These are phyloP conservation scores for Aureobasidium sp. DNA, from an alignment of 2,329 filamentous ascomycete species.

Conservation along the genomic window DNA sequence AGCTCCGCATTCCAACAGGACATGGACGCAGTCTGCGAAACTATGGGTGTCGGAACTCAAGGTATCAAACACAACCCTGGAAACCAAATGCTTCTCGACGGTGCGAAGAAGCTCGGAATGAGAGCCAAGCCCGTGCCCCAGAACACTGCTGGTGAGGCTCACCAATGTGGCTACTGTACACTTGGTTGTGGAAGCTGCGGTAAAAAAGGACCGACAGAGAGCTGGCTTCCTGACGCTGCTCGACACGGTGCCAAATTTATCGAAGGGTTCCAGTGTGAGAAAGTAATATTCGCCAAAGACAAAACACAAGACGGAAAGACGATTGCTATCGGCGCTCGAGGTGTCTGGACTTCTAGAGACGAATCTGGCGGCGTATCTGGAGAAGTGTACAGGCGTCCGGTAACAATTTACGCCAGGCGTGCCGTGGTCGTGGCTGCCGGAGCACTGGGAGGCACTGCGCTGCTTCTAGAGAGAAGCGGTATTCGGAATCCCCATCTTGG, in stretches of 20 bases:
- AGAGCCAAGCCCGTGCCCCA: slow-evolving; percentile 61
- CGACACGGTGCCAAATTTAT: slow-evolving; percentile 70
- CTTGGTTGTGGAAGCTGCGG: slow-evolving; percentile 53
- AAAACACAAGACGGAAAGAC: slow-evolving; percentile 34
- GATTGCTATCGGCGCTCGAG: slow-evolving; percentile 61
- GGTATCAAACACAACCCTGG: slow-evolving; percentile 62
- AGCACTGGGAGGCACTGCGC: slow-evolving; percentile 59
- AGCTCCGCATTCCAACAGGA: slow-evolving; percentile 66
- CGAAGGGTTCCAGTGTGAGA: slow-evolving; percentile 68
- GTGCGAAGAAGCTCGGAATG: slow-evolving; percentile 65
- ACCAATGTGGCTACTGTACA: slow-evolving; percentile 61
- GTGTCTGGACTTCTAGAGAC: slow-evolving; percentile 67
- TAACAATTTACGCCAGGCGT: slow-evolving; percentile 68
- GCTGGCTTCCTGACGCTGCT: slow-evolving; percentile 72
- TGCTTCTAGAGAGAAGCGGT: slow-evolving; percentile 69
- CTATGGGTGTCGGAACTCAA: slow-evolving; percentile 64
- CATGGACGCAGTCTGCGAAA: slow-evolving; percentile 67
- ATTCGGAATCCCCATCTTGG: slow-evolving; percentile 76
- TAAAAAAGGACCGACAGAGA: slow-evolving; percentile 70
- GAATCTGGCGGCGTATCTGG: slow-evolving; percentile 49
- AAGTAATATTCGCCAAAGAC: slow-evolving; percentile 56
- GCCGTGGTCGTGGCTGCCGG: slow-evolving; percentile 67
- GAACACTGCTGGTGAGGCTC: slow-evolving; percentile 64
- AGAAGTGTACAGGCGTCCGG: slow-evolving; percentile 42
- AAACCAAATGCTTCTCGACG: slow-evolving; percentile 66